These are phyloP conservation scores for Mariannaea sp. DNA, from an alignment of 2,329 filamentous ascomycete genomes.

Conservation along the genomic window DNA sequence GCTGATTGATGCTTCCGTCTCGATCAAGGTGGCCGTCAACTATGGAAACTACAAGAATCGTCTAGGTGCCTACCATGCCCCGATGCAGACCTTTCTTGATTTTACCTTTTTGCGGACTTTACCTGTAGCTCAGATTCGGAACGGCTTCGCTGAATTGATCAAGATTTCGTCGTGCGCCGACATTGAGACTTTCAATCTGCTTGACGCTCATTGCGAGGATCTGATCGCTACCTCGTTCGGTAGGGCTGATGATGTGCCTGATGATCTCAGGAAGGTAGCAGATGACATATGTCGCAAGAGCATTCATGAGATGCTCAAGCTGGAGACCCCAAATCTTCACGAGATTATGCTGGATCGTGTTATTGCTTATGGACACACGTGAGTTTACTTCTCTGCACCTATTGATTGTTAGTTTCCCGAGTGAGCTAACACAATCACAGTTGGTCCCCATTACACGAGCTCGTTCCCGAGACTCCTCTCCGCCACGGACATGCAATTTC, in stretches of 20 bases:
- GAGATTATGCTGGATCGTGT: constrained; percentile 74
- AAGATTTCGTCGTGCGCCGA: constrained; percentile 77
- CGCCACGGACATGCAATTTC: constrained; percentile 76
- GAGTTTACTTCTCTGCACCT: constrained; percentile 33
- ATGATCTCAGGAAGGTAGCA: constrained; percentile 63
- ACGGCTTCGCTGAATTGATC: constrained; percentile 76
- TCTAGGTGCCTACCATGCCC: constrained; percentile 74
- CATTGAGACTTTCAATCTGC: constrained; percentile 66
- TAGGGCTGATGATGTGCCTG: constrained; percentile 58
- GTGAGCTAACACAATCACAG: constrained; percentile 40
- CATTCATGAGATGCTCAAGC: constrained; percentile 74
- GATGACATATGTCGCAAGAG: constrained; percentile 71
- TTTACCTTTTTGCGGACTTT: constrained; percentile 73
- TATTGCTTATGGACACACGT: constrained; percentile 75
- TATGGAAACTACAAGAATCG: constrained; percentile 78
- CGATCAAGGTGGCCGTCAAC: constrained; percentile 79
- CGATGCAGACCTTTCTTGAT: constrained; percentile 73
- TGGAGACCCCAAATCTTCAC: constrained; percentile 74
- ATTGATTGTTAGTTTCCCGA: too few species aligned
- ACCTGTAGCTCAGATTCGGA: constrained; percentile 69
- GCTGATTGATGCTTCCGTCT: constrained; percentile 75
- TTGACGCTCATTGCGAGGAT: constrained; percentile 72
- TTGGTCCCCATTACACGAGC: constrained; percentile 74
- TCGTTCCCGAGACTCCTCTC: constrained; percentile 69
- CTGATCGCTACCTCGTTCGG: constrained; percentile 69